These are phyloP conservation scores for Fusarium decemcellulare DNA, from an alignment of 2,329 filamentous ascomycete genomes.

Conservation along the genomic window DNA sequence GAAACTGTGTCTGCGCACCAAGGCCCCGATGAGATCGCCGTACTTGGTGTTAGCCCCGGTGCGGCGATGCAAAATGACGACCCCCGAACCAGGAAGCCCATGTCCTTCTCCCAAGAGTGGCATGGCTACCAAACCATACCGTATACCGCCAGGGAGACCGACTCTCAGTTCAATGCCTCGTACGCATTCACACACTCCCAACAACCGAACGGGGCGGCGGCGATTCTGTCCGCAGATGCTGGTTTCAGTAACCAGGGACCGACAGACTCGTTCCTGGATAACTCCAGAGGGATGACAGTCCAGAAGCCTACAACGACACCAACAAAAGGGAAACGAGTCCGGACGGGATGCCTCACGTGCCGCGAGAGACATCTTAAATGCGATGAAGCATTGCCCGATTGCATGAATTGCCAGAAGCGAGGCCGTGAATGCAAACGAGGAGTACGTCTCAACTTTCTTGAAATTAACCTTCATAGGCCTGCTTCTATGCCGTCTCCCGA, in stretches of 20 bases:
- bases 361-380: conserved; percentile 92
- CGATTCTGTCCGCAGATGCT: conserved; percentile 23
- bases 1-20: conserved; percentile 34
- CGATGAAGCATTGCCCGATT: conserved; percentile 77
- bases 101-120: conserved; percentile 30
- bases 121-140: conserved; percentile 25
- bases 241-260: conserved; percentile 13
- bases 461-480: conserved; percentile 80
- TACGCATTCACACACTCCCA: conserved; percentile 19
- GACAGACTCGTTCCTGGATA: conserved; percentile 15
- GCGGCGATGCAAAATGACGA: conserved; percentile 46
- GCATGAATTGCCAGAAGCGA: conserved; percentile 89
- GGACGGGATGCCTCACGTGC: conserved; percentile 93
- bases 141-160: conserved; percentile 16
- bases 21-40: conserved; percentile 36
- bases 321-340: conserved; percentile 77
- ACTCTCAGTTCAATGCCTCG: conserved; percentile 7
- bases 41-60: conserved; percentile 37
- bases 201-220: conserved; percentile 15
- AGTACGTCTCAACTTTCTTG: conserved; percentile 91
- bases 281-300: conserved; percentile 27
- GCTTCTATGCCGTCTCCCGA: conserved; percentile 60
- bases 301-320: conserved; percentile 25
- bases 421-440: conserved; percentile 89
- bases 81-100: conserved; percentile 31